Evolutionary conservation across 2,329 filamentous ascomycete species (phyloP).

Genomic region (Thelonectria olida): DNA sequence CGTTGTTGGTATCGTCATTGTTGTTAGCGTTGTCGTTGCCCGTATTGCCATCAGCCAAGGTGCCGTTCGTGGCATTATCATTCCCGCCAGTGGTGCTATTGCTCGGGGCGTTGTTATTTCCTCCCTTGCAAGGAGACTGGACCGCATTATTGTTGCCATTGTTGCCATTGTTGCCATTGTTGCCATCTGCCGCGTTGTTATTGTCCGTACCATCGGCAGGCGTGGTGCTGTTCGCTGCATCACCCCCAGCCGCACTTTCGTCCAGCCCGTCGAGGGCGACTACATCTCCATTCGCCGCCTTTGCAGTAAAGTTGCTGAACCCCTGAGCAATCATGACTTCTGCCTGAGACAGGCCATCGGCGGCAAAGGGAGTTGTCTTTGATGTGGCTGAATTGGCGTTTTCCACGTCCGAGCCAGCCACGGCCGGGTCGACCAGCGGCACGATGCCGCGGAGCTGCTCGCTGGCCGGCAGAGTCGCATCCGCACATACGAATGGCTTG

Average conservation of each 20-base stretch:
- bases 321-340: slow-evolving; percentile 70
- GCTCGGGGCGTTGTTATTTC: not conserved
- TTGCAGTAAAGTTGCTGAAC: slow-evolving; percentile 67
- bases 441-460: slow-evolving; percentile 71
- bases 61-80: slow-evolving; percentile 1
- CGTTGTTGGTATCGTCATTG: slow-evolving; percentile 19
- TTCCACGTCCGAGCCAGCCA: slow-evolving; percentile 63
- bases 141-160: slow-evolving; percentile 25
- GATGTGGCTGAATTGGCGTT: slow-evolving; percentile 68
- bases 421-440: slow-evolving; percentile 72
- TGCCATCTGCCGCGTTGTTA: not conserved
- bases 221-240: slow-evolving; percentile 14
- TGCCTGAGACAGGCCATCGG: slow-evolving; percentile 71
- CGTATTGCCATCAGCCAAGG: not conserved
- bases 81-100: not conserved
- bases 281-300: slow-evolving; percentile 43
- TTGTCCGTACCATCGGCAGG: slow-evolving; percentile 5
- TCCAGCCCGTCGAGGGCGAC: slow-evolving; percentile 47
- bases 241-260: slow-evolving; percentile 39
- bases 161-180: slow-evolving; percentile 22
- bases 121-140: not conserved
- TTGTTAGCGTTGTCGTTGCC: slow-evolving; percentile 29
- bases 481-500: slow-evolving; percentile 70
- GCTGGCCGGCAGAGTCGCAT: slow-evolving; percentile 69
- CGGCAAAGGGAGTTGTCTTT: slow-evolving; percentile 62